These are phyloP conservation scores for Hymenoscyphus salicellus DNA, from an alignment of 2,329 filamentous ascomycete species.

Conservation along the genomic window DNA sequence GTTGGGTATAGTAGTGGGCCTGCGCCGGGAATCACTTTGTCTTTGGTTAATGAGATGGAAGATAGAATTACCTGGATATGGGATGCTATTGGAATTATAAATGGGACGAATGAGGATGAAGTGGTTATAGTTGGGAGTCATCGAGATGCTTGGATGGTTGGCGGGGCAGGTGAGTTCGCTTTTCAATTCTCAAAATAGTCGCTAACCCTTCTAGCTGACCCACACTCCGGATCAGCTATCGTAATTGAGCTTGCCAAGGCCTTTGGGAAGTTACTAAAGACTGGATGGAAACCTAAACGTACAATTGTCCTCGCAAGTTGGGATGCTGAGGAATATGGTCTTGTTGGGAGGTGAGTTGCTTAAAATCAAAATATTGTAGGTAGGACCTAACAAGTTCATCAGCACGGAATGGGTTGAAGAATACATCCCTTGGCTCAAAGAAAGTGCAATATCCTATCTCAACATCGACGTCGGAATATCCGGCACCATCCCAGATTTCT, in stretches of 20 bases:
- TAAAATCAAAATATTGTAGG: background rate
- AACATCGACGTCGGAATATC: slow-evolving; percentile 17
- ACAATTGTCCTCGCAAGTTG: slow-evolving; percentile 77
- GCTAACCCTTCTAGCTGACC: background rate
- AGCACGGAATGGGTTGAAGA: slow-evolving; percentile 68
- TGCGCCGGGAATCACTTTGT: slow-evolving; percentile 55
- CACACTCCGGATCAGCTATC: background rate
- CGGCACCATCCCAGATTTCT: background rate
- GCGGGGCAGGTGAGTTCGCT: slow-evolving; percentile 70
- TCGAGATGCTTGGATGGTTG: slow-evolving; percentile 79
- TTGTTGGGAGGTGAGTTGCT: slow-evolving; percentile 68
- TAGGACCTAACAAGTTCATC: background rate
- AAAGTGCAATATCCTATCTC: slow-evolving; percentile 35
- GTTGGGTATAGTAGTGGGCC: slow-evolving; percentile 35
- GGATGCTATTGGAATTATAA: slow-evolving; percentile 87
- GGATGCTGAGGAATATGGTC: slow-evolving; percentile 71
- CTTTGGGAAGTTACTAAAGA: slow-evolving; percentile 66
- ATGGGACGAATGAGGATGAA: slow-evolving; percentile 77
- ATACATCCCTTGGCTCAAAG: slow-evolving; percentile 67
- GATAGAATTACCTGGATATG: slow-evolving; percentile 65
- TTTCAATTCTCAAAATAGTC: slow-evolving; percentile 38
- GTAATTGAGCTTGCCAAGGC: slow-evolving; percentile 40
- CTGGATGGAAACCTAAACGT: slow-evolving; percentile 76
- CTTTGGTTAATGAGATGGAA: slow-evolving; percentile 55
- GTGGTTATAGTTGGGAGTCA: slow-evolving; percentile 84